These are phyloP conservation scores for Fusarium algeriense DNA, from an alignment of 2,329 filamentous ascomycete species.

Conservation along the genomic window DNA sequence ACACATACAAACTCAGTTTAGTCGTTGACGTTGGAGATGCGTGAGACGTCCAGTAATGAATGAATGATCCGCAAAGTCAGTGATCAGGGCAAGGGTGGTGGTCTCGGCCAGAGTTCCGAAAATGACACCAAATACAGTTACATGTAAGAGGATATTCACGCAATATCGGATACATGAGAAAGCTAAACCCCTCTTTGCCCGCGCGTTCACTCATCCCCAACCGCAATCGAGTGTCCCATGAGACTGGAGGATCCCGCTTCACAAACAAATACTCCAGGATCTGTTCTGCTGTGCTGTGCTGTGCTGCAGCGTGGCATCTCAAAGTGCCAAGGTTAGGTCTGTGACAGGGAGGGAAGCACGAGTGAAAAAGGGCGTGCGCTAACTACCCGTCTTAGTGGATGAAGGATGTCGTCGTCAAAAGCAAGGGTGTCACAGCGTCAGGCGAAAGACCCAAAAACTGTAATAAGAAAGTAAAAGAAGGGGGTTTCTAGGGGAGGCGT, in stretches of 20 bases:
- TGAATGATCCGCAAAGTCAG: not conserved
- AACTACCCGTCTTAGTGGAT: slow-evolving; percentile 5
- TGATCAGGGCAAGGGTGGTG: not conserved
- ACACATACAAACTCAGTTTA: not conserved
- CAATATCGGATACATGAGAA: not conserved
- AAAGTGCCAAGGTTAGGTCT: slow-evolving; percentile 15
- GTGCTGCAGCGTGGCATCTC: slow-evolving; percentile 14
- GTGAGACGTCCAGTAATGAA: not conserved
- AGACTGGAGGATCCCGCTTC: slow-evolving; percentile 2
- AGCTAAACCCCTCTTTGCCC: not conserved
- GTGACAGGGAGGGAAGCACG: slow-evolving; percentile 5
- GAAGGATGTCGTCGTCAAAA: not conserved
- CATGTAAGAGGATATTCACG: not conserved
- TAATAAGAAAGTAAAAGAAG: not conserved
- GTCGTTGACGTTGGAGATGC: no score
- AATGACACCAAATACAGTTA: not conserved
- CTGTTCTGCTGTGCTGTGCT: not conserved
- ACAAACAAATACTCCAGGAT: slow-evolving; percentile 12
- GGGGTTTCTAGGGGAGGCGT: not conserved
- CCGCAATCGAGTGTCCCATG: not conserved
- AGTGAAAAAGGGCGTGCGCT: slow-evolving; percentile 20
- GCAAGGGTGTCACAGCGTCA: slow-evolving; percentile 17
- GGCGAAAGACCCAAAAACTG: slow-evolving; percentile 9
- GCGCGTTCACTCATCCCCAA: not conserved
- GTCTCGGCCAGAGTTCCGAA: slow-evolving; percentile 10